Evolutionary conservation across 768 basidiomycete genomes (phyloP).

Genomic region (Russula compacta): DNA sequence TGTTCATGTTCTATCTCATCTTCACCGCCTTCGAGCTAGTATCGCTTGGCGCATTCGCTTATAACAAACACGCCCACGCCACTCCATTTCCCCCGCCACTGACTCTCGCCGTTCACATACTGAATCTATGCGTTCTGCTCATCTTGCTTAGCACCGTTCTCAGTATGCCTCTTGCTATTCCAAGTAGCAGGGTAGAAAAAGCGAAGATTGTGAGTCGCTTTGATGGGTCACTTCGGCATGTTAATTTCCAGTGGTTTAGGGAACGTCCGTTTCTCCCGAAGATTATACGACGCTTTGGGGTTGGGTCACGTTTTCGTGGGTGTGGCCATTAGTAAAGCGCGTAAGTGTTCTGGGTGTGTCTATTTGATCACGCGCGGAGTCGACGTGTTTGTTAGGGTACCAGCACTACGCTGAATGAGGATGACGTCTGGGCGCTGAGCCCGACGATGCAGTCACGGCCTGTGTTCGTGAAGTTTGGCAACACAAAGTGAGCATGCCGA

Average conservation of each 20-base stretch:
- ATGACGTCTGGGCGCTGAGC: slow-evolving; percentile 65
- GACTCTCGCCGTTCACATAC: slow-evolving; percentile 23
- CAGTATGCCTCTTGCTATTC: slow-evolving; percentile 59
- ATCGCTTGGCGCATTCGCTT: slow-evolving; percentile 45
- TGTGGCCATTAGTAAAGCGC: slow-evolving; percentile 51
- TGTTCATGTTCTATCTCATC: slow-evolving; percentile 48
- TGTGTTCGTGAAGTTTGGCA: slow-evolving; percentile 43
- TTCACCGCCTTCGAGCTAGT: slow-evolving; percentile 40
- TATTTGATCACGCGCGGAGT: background rate
- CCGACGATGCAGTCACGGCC: slow-evolving; percentile 59
- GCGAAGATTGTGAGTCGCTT: slow-evolving; percentile 50
- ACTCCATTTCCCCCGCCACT: slow-evolving; percentile 33
- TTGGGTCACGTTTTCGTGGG: slow-evolving; percentile 68
- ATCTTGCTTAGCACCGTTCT: slow-evolving; percentile 40
- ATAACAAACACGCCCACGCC: slow-evolving; percentile 38
- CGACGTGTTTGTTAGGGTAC: slow-evolving; percentile 28
- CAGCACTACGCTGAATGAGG: slow-evolving; percentile 50
- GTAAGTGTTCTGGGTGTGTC: slow-evolving; percentile 24
- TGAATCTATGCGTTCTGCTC: slow-evolving; percentile 39
- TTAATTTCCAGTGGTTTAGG: slow-evolving; percentile 30
- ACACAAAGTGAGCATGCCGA: slow-evolving; percentile 19
- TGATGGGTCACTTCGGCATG: background rate
- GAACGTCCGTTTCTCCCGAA: slow-evolving; percentile 52
- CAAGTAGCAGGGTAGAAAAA: slow-evolving; percentile 41
- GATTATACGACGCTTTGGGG: slow-evolving; percentile 66